Percentiles rank a stretch among this genome's conserved stretches.
Evolutionary conservation across 805 yeast species (phyloP).

Genomic region (Sungouiozyma ichnusensis): DNA sequence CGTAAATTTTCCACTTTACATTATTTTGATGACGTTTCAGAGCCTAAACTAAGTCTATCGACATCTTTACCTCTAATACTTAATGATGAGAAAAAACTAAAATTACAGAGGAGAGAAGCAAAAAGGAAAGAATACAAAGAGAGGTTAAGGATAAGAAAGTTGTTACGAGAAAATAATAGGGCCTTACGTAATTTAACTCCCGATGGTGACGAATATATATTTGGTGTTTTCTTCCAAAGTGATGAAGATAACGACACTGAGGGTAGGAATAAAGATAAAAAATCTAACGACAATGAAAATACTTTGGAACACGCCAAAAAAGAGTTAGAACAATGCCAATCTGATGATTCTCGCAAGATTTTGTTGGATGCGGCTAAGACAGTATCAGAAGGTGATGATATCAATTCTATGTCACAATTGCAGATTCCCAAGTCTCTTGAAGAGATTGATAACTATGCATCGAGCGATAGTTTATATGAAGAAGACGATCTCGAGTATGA

Average conservation of each 20-base stretch:
- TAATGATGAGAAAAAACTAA: slow-evolving; percentile 22
- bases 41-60: slow-evolving; percentile 25
- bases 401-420: not conserved
- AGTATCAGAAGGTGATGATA: slow-evolving; percentile 2
- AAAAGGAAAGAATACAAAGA: slow-evolving; percentile 23
- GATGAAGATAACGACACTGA: slow-evolving; percentile 22
- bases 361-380: slow-evolving; percentile 1
- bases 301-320: slow-evolving; percentile 27
- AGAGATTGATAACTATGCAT: slow-evolving; percentile 11
- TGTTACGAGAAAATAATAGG: slow-evolving; percentile 12
- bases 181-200: not conserved
- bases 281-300: slow-evolving; percentile 25
- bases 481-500: slow-evolving; percentile 25
- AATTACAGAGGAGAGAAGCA: slow-evolving; percentile 21
- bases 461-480: slow-evolving; percentile 14
- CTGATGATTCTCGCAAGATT: not conserved
- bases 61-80: slow-evolving; percentile 26
- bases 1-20: slow-evolving; percentile 28
- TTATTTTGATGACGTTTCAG: slow-evolving; percentile 26
- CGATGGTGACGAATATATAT: slow-evolving; percentile 24
- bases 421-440: not conserved
- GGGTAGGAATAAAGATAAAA: slow-evolving; percentile 19
- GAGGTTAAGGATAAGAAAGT: slow-evolving; percentile 21
- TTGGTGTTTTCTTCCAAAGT: slow-evolving; percentile 26
- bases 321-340: slow-evolving; percentile 2